Percentiles rank a stretch among this genome's conserved stretches.
phyloP scores from a whole-genome alignment of 2,329 filamentous ascomycete genomes.

The Colletotrichum incanum region DNA sequence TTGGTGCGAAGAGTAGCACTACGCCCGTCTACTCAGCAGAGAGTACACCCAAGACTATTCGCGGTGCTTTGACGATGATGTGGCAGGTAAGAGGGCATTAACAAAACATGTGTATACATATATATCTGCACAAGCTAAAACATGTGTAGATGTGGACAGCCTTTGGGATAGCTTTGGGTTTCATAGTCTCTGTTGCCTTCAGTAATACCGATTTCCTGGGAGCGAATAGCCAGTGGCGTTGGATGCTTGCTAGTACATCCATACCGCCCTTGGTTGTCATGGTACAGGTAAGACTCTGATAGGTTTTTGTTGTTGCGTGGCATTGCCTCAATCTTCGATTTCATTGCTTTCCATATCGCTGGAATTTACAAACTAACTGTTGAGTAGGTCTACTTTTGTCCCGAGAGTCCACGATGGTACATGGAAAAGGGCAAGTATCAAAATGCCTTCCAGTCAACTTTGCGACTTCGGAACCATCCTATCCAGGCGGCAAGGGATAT shows the following conservation, averaged over 20 bases:
- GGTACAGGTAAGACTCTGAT: slow-evolving; percentile 49
- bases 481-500: slow-evolving; percentile 67
- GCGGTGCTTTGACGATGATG: slow-evolving; percentile 57
- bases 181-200: slow-evolving; percentile 55
- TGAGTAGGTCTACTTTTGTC: slow-evolving; percentile 65
- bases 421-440: slow-evolving; percentile 64
- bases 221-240: slow-evolving; percentile 51
- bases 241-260: slow-evolving; percentile 66
- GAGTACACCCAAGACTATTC: slow-evolving; percentile 56
- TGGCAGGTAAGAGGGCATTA: slow-evolving; percentile 48
- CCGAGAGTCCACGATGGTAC: slow-evolving; percentile 69
- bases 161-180: slow-evolving; percentile 59
- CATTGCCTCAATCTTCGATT: background rate
- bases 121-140: background rate
- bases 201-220: slow-evolving; percentile 53
- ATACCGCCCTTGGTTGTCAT: slow-evolving; percentile 68
- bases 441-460: slow-evolving; percentile 62
- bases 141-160: slow-evolving; percentile 45
- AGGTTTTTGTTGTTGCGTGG: background rate
- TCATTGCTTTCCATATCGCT: too few relatives aligned
- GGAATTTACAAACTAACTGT: background rate
- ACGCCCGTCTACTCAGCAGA: slow-evolving; percentile 56
- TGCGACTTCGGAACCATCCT: slow-evolving; percentile 61
- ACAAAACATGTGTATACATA: background rate
- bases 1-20: slow-evolving; percentile 56